Percentiles rank a stretch among this genome's conserved stretches.
Conservation (phyloP, 495 filamentous ascomycete species). For the Pyronema domesticum region DNA sequence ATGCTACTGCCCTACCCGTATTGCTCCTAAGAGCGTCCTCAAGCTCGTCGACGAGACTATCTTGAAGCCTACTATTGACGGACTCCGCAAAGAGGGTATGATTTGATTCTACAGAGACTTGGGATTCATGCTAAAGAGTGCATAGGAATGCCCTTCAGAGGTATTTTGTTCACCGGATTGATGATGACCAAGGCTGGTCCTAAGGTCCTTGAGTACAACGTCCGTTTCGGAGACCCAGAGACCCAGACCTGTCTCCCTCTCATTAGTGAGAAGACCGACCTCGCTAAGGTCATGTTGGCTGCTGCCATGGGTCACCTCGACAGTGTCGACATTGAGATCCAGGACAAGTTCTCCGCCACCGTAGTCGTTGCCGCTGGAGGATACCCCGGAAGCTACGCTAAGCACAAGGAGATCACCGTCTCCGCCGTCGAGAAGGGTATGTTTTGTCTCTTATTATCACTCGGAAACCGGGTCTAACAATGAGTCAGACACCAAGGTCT, state of each 20-base stretch:
- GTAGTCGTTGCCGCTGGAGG: constrained; percentile 87
- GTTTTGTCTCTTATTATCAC: constrained; percentile 18
- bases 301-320: constrained; percentile 62
- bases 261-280: constrained; percentile 59
- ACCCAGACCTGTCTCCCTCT: constrained; percentile 82
- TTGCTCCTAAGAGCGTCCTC: constrained; percentile 56
- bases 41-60: constrained; percentile 65
- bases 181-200: constrained; percentile 86
- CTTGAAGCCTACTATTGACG: constrained; percentile 74
- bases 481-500: constrained; percentile 45
- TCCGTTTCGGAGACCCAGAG: constrained; percentile 90
- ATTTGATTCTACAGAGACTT: not conserved
- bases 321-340: constrained; percentile 47
- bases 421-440: constrained; percentile 30
- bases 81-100: constrained; percentile 61
- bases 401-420: constrained; percentile 57
- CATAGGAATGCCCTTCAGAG: constrained; percentile 54
- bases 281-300: constrained; percentile 79
- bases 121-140: not conserved
- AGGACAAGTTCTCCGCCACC: constrained; percentile 57
- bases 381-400: constrained; percentile 81
- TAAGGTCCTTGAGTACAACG: constrained; percentile 90
- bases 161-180: constrained; percentile 82
- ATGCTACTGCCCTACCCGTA: constrained; percentile 79
- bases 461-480: not conserved